Evolutionary conservation across 495 filamentous ascomycete genomes (phyloP), one percentile per base, ranked within the genome.

Genomic region (Xylaria nigripes): DNA sequence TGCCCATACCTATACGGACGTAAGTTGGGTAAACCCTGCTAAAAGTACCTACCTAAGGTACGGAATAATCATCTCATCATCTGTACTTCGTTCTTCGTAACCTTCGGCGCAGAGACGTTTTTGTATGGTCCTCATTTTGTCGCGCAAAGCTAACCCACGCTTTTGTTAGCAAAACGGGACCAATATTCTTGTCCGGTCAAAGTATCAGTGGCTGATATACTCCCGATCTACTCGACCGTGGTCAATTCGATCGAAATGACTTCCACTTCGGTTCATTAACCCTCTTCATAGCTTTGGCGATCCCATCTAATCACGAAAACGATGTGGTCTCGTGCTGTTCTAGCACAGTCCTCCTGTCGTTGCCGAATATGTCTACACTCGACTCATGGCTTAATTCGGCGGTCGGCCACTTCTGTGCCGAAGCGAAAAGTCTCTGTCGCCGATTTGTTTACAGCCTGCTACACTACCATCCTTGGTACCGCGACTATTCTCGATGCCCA

Each of bases 401-500:
- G 76, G 58, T 65, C 75, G n/a, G 75, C 78, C 29, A 77, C 76
- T 12, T 72, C 75, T 22, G 73, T 77, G 46, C 68, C 73, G 38
- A 73, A 72, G 62, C 76, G 76, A 25, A 73, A 72, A 59, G 65
- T 82, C 47, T 73, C 74, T 1, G 72, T 74, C 59, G 79, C 75
- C 60, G 82, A 86, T 67, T 71, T 84, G 15, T 82, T 86, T 51
- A 89, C 86, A 3, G 79, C 83, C 12, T 76, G 81, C 55, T 89
- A 88, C 61, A 83, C 83, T 2, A 81, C 83, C 50, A 82, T 89
- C 34, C 81, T 89, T 53, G 85, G 83, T 2, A 80, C 81, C n/a
- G 88, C 86, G 1, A 79, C 84, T 34, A 67, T 86, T 2, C 72
- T 78, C 24, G 87, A 90, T 69, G 80, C 80, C 1, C 73, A 72